phyloP scores from a whole-genome alignment of 2,329 filamentous ascomycete genomes.

The Microcera coccophila region DNA sequence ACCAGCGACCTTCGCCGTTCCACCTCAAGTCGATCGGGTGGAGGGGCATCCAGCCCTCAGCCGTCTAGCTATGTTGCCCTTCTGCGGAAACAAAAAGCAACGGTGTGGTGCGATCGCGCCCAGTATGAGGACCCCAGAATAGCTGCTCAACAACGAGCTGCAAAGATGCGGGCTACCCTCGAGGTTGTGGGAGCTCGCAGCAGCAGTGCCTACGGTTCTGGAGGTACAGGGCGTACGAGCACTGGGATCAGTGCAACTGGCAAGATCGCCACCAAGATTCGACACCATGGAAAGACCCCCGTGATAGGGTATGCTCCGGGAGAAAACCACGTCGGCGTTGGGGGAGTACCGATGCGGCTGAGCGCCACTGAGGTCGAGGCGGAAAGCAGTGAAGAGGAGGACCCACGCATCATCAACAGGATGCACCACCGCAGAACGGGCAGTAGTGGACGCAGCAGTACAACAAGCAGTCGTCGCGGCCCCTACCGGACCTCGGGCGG shows the following conservation, averaged over 20 bases:
- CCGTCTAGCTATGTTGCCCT: constrained; percentile 85
- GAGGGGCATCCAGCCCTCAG: constrained; percentile 47
- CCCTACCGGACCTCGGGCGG: constrained; percentile 51
- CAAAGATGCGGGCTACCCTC: constrained; percentile 78
- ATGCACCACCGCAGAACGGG: constrained; percentile 66
- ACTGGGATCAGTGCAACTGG: constrained; percentile 59
- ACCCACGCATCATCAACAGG: constrained; percentile 44
- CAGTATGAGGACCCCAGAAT: constrained; percentile 88
- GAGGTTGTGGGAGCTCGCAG: constrained; percentile 65
- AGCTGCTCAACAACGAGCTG: constrained; percentile 76
- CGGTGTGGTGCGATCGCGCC: constrained; percentile 94
- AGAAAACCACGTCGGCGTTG: constrained; percentile 67
- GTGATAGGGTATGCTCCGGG: constrained; percentile 75
- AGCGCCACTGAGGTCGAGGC: constrained; percentile 95
- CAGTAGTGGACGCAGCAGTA: constrained; percentile 72
- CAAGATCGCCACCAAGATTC: constrained; percentile 78
- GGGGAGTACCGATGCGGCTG: constrained; percentile 83
- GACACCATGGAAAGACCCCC: constrained; percentile 78
- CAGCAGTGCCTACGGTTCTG: constrained; percentile 45
- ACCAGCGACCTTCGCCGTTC: constrained; percentile 66
- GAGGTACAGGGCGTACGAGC: constrained; percentile 48
- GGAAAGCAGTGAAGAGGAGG: constrained; percentile 76
- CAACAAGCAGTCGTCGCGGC: constrained; percentile 48
- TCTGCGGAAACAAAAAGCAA: constrained; percentile 95
- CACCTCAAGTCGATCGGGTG: constrained; percentile 72